Base-by-base conservation (phyloP, 2,329 filamentous ascomycete species). In the Sporothrix brasiliensis region DNA sequence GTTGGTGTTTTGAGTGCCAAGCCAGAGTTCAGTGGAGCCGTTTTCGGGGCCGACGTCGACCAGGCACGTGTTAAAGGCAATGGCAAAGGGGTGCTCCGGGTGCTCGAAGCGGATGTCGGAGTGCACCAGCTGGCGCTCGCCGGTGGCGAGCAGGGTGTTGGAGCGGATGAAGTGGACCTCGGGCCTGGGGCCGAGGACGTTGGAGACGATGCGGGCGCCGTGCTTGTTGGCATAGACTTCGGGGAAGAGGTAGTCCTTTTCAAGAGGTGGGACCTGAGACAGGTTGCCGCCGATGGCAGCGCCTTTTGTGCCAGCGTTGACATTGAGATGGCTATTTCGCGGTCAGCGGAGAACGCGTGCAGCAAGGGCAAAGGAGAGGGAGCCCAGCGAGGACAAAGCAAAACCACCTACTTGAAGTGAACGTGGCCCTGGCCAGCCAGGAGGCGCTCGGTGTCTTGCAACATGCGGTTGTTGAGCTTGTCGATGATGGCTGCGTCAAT, bases 1-100 rank as follows among this genome's bases (percentile, higher is more conserved):
- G 68, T 85, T 81, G 66, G 75, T 69, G 67, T 67, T 71, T 73
- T 88, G 86, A 0, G 86, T 87, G 16, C 85, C 85, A 2, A 87
- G 81, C 86, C 86, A 88, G n/a, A 88, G 74, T 77, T 87, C 86
- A 0, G 86, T 88, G 2, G 83, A 83, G 1, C 85, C 86, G 74
- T 88, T 88, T 70, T 81, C 79, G 0, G 82, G 81, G 0, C 78
- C 83, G 76, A 85, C 84, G 44, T 81, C 79, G 14, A 87, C 78
- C 0, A 88, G 79, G 0, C 84, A 84, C 6, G 87, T 78, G 72
- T 88, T 88, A 72, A 86, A 76, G 2, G 86, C 83, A 16, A 87
- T 79, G 4, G 84, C 85, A 72, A 88, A 89, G 0, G 86, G 85
- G 71, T 84, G 82, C 0, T 77, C 72, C 0, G 86, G 87, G 71